Conservation (phyloP, 768 basidiomycete genomes). For the Trichaptum fuscoviolaceum region DNA sequence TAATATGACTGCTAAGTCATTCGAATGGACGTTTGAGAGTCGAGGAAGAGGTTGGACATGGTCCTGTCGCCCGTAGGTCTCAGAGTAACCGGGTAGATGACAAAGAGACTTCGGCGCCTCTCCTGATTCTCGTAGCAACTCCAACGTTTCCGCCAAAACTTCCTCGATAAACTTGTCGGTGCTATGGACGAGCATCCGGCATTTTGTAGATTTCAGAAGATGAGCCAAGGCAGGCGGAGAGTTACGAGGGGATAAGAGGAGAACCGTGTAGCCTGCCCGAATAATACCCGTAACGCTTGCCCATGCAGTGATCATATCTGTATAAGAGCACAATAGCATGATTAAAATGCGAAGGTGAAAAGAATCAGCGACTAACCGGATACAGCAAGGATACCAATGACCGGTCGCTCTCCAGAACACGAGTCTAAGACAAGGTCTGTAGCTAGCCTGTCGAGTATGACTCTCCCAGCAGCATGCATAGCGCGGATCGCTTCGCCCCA, state of each 20-base stretch:
- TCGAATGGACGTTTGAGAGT: neutral
- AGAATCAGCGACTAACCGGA: neutral
- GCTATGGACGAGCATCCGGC: neutral
- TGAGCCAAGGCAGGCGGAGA: constrained; percentile 32
- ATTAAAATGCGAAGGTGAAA: neutral
- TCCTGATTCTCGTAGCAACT: neutral
- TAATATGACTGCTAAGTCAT: constrained; percentile 2
- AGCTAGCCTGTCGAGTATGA: neutral
- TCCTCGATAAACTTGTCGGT: neutral
- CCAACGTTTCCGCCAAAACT: neutral
- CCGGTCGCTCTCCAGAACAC: neutral
- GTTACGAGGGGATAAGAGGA: constrained; percentile 31
- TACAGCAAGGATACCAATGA: neutral
- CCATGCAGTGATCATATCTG: neutral
- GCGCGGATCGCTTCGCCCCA: neutral
- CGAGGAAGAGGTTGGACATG: neutral
- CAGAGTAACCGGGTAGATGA: neutral
- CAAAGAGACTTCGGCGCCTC: neutral
- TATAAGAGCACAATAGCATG: neutral
- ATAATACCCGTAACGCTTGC: constrained; percentile 28
- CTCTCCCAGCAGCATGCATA: neutral
- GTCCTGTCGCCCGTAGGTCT: neutral
- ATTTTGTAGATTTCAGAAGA: constrained; percentile 22
- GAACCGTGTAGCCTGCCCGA: constrained; percentile 31
- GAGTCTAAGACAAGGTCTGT: neutral